phyloP scores from a whole-genome alignment of 2,329 filamentous ascomycete species.

The Aspergillus niger region DNA sequence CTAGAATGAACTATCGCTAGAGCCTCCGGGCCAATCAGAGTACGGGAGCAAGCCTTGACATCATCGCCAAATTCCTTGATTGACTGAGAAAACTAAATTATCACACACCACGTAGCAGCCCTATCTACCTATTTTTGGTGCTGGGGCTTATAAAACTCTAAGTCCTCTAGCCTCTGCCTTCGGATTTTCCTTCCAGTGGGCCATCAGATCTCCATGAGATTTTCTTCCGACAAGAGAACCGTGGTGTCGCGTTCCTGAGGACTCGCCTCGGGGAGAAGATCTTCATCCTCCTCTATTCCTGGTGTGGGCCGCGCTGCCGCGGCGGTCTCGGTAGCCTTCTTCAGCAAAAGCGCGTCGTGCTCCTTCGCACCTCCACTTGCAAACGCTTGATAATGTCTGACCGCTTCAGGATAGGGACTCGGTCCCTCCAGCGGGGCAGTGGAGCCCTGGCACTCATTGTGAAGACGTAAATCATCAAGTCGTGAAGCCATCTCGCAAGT shows the following conservation, averaged over 20 bases:
- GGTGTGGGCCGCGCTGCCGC: not conserved
- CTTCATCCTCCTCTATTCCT: not conserved
- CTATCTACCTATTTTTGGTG: not conserved
- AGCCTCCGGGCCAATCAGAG: not conserved
- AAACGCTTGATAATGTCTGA: slow-evolving; percentile 30
- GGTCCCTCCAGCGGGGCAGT: not conserved
- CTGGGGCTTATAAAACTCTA: not conserved
- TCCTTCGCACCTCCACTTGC: slow-evolving; percentile 34
- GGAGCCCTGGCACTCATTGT: not conserved
- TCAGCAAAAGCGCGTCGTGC: slow-evolving; percentile 28
- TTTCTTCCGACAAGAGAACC: not conserved
- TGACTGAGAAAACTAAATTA: not conserved
- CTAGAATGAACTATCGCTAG: not conserved
- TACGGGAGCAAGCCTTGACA: not conserved
- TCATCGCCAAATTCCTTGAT: not conserved
- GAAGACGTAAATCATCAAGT: not conserved
- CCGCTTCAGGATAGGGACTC: not conserved
- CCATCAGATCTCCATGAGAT: not conserved
- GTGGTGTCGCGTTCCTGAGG: not conserved
- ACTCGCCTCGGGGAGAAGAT: not conserved
- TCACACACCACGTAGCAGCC: not conserved
- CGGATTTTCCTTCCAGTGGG: not conserved
- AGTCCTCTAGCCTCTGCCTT: not conserved
- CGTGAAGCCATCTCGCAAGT: slow-evolving; percentile 17
- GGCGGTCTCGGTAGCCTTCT: slow-evolving; percentile 9